A percentile compares a stretch with the other conserved stretches of the same genome.
phyloP scores from a whole-genome alignment of 2,329 filamentous ascomycete species.

The Aotearoamyces nothofagi region DNA sequence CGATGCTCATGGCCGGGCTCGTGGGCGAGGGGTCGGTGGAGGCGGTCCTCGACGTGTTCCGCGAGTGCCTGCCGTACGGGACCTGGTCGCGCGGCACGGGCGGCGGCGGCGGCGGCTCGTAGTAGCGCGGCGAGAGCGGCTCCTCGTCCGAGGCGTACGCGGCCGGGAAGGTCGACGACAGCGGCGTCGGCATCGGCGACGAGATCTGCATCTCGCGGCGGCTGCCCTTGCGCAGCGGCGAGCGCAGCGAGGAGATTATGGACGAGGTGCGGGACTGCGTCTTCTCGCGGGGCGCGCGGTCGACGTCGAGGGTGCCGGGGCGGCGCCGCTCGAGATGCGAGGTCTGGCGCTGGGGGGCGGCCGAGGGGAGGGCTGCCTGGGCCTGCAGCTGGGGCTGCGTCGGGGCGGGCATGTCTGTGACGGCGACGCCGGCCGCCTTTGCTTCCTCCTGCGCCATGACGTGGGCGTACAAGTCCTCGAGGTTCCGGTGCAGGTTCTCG shows the following conservation, averaged over 20 bases:
- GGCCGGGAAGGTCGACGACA: constrained; percentile 42
- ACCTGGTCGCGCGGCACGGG: constrained; percentile 34
- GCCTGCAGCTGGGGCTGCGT: constrained; percentile 11
- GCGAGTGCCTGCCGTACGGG: too few species aligned
- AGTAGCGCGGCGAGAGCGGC: constrained; percentile 40
- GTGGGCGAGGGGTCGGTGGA: constrained; percentile 6
- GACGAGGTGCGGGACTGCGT: constrained; percentile 41
- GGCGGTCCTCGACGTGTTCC: constrained; percentile 7
- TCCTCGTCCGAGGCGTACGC: constrained; percentile 38
- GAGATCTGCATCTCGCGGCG: constrained; percentile 41
- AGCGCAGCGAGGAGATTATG: constrained; percentile 44
- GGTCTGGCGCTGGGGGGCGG: background rate
- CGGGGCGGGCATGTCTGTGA: constrained; percentile 31
- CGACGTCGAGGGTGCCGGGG: constrained; percentile 1
- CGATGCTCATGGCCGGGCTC: constrained; percentile 14
- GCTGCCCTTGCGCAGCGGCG: constrained; percentile 27
- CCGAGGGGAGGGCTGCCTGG: constrained; percentile 3
- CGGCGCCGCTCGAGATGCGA: too few species aligned
- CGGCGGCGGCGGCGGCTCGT: constrained; percentile 40
- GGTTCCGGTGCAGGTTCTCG: constrained; percentile 61
- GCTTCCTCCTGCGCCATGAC: constrained; percentile 80
- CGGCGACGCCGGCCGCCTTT: constrained; percentile 37
- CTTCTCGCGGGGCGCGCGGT: constrained; percentile 22
- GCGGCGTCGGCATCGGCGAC: constrained; percentile 49
- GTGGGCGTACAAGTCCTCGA: constrained; percentile 82